These are phyloP conservation scores for Vitis hybrid DNA, from an alignment of 177 flowering plant species.

Conservation along the genomic window DNA sequence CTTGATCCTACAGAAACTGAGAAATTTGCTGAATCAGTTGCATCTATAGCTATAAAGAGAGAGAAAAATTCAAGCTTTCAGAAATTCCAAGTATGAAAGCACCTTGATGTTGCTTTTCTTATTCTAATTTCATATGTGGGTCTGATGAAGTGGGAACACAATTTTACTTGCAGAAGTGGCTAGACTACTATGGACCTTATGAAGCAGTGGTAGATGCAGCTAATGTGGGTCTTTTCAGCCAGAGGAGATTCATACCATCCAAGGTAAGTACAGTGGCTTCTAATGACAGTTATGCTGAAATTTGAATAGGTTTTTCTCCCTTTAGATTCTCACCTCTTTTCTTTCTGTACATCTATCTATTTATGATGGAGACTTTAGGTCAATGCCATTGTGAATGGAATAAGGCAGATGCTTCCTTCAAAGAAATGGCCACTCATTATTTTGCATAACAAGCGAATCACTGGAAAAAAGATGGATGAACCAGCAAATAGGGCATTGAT, in stretches of 20 bases:
- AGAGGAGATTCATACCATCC: slow-evolving; percentile 51
- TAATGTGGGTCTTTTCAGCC: slow-evolving; percentile 77
- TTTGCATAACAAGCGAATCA: slow-evolving; percentile 71
- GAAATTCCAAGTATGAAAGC: slow-evolving; percentile 71
- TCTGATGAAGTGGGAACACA: slow-evolving; percentile 1
- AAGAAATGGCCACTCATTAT: slow-evolving; percentile 82
- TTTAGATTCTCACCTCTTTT: neutral
- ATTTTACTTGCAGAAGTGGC: slow-evolving; percentile 72
- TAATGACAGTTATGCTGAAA: neutral
- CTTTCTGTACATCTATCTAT: neutral
- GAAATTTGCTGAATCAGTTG: slow-evolving; percentile 79
- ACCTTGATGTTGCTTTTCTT: slow-evolving; percentile 7
- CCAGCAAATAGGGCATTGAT: slow-evolving; percentile 51
- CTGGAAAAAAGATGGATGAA: slow-evolving; percentile 59
- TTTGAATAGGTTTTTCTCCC: too few relatives aligned
- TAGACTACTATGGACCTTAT: slow-evolving; percentile 85
- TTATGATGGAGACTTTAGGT: slow-evolving; percentile 39
- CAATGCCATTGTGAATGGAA: slow-evolving; percentile 73
- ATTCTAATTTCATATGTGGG: slow-evolving; percentile 1
- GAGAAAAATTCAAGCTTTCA: slow-evolving; percentile 70
- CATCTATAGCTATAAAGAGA: slow-evolving; percentile 65
- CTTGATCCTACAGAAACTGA: slow-evolving; percentile 89
- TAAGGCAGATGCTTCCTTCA: slow-evolving; percentile 79
- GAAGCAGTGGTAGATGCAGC: slow-evolving; percentile 94
- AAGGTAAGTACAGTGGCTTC: slow-evolving; percentile 39